phyloP scores from a whole-genome alignment of 2,329 filamentous ascomycete genomes.

The Elsinoe fawcettii region DNA sequence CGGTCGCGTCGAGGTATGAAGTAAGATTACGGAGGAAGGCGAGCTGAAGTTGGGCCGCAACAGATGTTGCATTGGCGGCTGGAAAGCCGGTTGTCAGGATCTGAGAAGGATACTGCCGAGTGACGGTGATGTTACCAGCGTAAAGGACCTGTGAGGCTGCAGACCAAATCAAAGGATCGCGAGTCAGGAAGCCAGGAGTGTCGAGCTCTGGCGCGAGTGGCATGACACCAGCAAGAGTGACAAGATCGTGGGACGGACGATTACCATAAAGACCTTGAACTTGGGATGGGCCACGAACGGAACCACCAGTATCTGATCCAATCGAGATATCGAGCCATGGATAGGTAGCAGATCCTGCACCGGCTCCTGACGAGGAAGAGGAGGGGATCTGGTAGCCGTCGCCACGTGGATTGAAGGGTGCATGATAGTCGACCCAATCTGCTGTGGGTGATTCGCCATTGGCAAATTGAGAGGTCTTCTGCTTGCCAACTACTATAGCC shows the following conservation, averaged over 20 bases:
- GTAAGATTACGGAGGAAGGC: conserved; percentile 39
- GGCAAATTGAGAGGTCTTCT: conserved; percentile 40
- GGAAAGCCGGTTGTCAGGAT: conserved; percentile 40
- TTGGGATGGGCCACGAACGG: conserved; percentile 42
- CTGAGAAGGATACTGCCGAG: conserved; percentile 34
- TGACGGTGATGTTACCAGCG: conserved; percentile 37
- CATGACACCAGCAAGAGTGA: conserved; percentile 43
- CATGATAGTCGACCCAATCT: conserved; percentile 43
- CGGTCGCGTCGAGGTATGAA: conserved; percentile 35
- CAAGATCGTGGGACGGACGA: conserved; percentile 41
- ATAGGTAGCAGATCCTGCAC: conserved; percentile 39
- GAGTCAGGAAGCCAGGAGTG: conserved; percentile 40
- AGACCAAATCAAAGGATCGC: conserved; percentile 38
- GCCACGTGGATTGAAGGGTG: conserved; percentile 37
- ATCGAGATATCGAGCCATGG: conserved; percentile 44
- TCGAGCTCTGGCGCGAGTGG: conserved; percentile 42
- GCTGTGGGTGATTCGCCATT: conserved; percentile 42
- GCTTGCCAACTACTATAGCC: conserved; percentile 43
- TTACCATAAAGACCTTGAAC: conserved; percentile 46
- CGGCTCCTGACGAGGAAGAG: conserved; percentile 42
- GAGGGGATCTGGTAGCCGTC: conserved; percentile 41
- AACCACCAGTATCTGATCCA: conserved; percentile 45
- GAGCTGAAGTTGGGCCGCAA: conserved; percentile 34
- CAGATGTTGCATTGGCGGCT: conserved; percentile 26
- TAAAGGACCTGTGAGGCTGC: conserved; percentile 41